Percentiles rank a stretch among this genome's conserved stretches.
phyloP scores from a whole-genome alignment of 768 basidiomycete genomes.

The Lepiota brunneoincarnata region DNA sequence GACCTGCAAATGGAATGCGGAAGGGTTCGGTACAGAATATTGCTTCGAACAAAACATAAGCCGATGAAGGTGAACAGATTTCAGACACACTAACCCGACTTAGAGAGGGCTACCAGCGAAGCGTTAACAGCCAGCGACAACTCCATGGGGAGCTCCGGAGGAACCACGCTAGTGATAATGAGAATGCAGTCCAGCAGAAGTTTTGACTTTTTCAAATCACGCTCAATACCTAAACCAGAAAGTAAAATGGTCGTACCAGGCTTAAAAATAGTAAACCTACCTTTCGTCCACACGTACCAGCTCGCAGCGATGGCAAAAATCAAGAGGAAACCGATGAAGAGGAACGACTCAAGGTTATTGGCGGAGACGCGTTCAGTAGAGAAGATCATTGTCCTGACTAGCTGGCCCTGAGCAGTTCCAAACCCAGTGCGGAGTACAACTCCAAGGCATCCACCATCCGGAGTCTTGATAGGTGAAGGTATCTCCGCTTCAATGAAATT shows the following conservation, averaged over 20 bases:
- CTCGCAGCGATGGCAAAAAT: constrained; percentile 97
- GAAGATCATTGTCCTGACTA: constrained; percentile 99
- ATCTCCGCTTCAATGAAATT: constrained; percentile 28
- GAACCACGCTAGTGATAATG: constrained; percentile 96
- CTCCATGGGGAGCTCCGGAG: constrained; percentile 98
- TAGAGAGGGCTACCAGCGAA: constrained; percentile 88
- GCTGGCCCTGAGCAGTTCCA: constrained; percentile 95
- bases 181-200: constrained; percentile 92
- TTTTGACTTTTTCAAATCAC: constrained; percentile 92
- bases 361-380: constrained; percentile 95
- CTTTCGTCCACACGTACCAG: constrained; percentile 98
- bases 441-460: constrained; percentile 91
- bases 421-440: constrained; percentile 94
- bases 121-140: constrained; percentile 95
- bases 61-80: neutral
- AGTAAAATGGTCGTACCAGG: neutral
- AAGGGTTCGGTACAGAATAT: constrained; percentile 99
- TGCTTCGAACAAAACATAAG: constrained; percentile 45
- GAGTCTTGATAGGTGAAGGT: constrained; percentile 56
- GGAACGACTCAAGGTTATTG: constrained; percentile 92
- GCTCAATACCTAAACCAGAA: constrained; percentile 68
- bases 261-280: constrained; percentile 35
- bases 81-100: constrained; percentile 64
- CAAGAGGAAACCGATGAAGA: constrained; percentile 97
- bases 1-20: constrained; percentile 92